A percentile compares a stretch with the other conserved stretches of the same genome.
These are phyloP conservation scores for Scheffersomyces cryptocercus DNA, from an alignment of 1,139 yeast species.

Conservation along the genomic window DNA sequence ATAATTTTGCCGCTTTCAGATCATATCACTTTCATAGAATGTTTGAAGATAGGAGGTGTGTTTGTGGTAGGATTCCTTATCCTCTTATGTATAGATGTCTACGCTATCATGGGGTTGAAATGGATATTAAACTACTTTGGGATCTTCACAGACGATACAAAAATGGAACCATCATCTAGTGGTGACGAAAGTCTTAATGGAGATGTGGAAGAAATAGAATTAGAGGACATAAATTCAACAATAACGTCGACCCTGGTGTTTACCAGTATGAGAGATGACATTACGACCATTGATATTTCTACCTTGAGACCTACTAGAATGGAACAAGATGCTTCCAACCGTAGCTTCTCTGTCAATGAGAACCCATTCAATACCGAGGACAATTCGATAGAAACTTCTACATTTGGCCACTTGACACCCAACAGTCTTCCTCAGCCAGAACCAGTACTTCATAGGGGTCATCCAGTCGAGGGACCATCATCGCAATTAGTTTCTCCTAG, in stretches of 20 bases:
- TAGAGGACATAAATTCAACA: slow-evolving; percentile 12
- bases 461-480: neutral
- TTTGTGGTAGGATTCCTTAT: slow-evolving; percentile 63
- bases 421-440: slow-evolving; percentile 1
- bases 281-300: slow-evolving; percentile 35
- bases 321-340: slow-evolving; percentile 9
- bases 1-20: slow-evolving; percentile 68
- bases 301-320: slow-evolving; percentile 19
- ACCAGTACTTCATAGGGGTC: slow-evolving; percentile 5
- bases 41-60: slow-evolving; percentile 72
- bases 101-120: slow-evolving; percentile 34
- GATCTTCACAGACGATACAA: slow-evolving; percentile 16
- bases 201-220: slow-evolving; percentile 20
- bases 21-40: slow-evolving; percentile 64
- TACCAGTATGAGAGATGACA: slow-evolving; percentile 38
- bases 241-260: slow-evolving; percentile 7
- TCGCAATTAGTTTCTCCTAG: slow-evolving; percentile 17
- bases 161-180: slow-evolving; percentile 8
- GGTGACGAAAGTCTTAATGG: slow-evolving; percentile 2
- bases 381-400: neutral
- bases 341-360: neutral
- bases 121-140: slow-evolving; percentile 22
- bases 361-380: neutral
- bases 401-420: neutral
- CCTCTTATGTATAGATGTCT: slow-evolving; percentile 48